Evolutionary conservation across 371 early-diverging fungal species (phyloP).

Genomic region (Fennellomyces sp.): DNA sequence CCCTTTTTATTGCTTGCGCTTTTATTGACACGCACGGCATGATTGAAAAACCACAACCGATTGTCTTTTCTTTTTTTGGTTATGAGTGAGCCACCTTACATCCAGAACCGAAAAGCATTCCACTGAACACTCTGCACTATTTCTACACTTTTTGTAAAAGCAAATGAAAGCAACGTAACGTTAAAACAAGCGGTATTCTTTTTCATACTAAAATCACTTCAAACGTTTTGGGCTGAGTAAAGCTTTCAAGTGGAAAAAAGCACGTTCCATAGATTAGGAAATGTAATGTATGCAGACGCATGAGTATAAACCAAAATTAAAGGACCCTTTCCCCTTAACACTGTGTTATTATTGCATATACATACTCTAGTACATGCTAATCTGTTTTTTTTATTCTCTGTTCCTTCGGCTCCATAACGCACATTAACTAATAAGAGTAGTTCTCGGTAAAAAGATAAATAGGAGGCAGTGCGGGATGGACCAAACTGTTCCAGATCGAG

Average conservation of each 20-base stretch:
- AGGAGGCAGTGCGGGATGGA: constrained; percentile 1
- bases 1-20: constrained; percentile 17
- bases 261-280: constrained; percentile 19
- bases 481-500: not conserved
- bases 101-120: not conserved
- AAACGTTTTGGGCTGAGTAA: not conserved
- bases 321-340: constrained; percentile 16
- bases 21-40: constrained; percentile 15
- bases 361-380: not conserved
- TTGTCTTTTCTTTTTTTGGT: constrained; percentile 5
- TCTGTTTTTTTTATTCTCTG: not conserved
- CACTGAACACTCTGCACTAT: not conserved
- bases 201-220: not conserved
- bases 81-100: not conserved
- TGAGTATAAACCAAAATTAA: constrained; percentile 17
- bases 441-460: not conserved
- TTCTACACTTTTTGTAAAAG: not conserved
- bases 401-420: not conserved
- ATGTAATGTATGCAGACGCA: constrained; percentile 19
- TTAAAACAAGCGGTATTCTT: no score
- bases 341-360: not conserved
- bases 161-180: no score
- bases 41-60: constrained; percentile 6
- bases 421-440: not conserved
- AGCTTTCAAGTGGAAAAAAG: not conserved